Conservation (phyloP, 139 green algal genomes). For the Spirogloea muscicola region DNA sequence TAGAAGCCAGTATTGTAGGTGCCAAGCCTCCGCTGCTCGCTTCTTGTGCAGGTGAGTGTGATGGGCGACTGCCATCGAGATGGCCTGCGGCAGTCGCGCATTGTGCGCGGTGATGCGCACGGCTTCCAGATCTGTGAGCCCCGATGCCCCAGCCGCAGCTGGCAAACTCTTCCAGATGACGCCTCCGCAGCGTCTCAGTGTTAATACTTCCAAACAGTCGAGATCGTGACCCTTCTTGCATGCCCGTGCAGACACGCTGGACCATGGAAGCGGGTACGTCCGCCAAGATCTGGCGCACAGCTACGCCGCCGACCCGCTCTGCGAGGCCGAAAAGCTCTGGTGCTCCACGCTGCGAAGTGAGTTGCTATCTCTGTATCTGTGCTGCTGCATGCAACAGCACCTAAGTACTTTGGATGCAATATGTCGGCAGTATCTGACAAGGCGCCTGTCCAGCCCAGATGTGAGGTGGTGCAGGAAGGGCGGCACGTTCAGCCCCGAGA, state of each 20-base stretch:
- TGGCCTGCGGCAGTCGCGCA: slow-evolving; percentile 47
- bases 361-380: too few relatives aligned
- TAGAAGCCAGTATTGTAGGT: too few relatives aligned
- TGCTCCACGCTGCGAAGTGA: slow-evolving; percentile 41
- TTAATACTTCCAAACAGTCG: too few relatives aligned
- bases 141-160: too few relatives aligned
- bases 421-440: too few relatives aligned
- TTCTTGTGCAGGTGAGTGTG: slow-evolving; percentile 29
- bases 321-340: slow-evolving; percentile 12
- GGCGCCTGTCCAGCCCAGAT: background rate
- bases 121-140: slow-evolving; percentile 44
- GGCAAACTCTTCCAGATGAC: too few relatives aligned
- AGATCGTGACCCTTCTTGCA: background rate
- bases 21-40: too few relatives aligned
- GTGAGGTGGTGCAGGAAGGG: slow-evolving; percentile 7
- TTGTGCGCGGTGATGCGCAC: slow-evolving; percentile 28
- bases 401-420: too few relatives aligned
- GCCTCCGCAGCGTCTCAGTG: too few relatives aligned
- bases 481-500: slow-evolving; percentile 23
- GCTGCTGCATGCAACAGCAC: too few relatives aligned
- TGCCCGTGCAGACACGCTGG: slow-evolving; percentile 23
- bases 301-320: slow-evolving; percentile 12
- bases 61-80: slow-evolving; percentile 44
- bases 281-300: slow-evolving; percentile 18
- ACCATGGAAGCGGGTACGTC: slow-evolving; percentile 13